Percentiles rank a stretch among this genome's conserved stretches.
phyloP scores from a whole-genome alignment of 2,329 filamentous ascomycete genomes.

The Fusarium heterosporum region DNA sequence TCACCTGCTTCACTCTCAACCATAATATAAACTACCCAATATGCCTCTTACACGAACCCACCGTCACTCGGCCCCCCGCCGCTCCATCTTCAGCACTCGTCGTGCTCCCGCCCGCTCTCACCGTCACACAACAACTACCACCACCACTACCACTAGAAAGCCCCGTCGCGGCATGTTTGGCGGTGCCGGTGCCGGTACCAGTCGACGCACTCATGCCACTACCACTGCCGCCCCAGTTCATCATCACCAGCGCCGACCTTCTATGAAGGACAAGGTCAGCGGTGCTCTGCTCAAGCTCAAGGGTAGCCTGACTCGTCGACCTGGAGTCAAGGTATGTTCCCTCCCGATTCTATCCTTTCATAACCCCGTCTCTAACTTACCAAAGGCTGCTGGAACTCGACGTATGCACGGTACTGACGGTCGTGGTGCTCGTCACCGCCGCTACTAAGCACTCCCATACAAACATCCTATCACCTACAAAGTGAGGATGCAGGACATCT shows the following conservation, averaged over 20 bases:
- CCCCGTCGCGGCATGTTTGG: conserved; percentile 59
- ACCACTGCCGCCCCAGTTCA: conserved; percentile 55
- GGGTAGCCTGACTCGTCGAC: conserved; percentile 74
- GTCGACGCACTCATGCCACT: conserved; percentile 52
- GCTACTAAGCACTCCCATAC: conserved; percentile 21
- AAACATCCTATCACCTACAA: not conserved
- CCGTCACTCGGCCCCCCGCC: conserved; percentile 44
- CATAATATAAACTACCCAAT: conserved; percentile 8
- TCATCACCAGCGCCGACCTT: conserved; percentile 75
- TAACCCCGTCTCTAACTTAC: conserved; percentile 1
- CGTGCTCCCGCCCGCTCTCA: conserved; percentile 44
- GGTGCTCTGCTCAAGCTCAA: conserved; percentile 80
- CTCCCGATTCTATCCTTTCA: not conserved
- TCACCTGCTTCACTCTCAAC: not conserved
- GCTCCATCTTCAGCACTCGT: conserved; percentile 45
- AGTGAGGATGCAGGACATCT: conserved; percentile 11
- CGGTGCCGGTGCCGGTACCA: conserved; percentile 50
- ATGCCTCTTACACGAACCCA: conserved; percentile 51
- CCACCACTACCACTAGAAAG: conserved; percentile 56
- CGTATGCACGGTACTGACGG: conserved; percentile 82
- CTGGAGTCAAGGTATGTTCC: conserved; percentile 74
- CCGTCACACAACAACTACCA: conserved; percentile 48
- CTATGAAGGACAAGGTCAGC: conserved; percentile 80
- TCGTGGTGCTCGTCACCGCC: conserved; percentile 61
- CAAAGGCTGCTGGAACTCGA: conserved; percentile 76